Conservation (phyloP, 148 eudicot genomes). For the Euryodendron excelsum region DNA sequence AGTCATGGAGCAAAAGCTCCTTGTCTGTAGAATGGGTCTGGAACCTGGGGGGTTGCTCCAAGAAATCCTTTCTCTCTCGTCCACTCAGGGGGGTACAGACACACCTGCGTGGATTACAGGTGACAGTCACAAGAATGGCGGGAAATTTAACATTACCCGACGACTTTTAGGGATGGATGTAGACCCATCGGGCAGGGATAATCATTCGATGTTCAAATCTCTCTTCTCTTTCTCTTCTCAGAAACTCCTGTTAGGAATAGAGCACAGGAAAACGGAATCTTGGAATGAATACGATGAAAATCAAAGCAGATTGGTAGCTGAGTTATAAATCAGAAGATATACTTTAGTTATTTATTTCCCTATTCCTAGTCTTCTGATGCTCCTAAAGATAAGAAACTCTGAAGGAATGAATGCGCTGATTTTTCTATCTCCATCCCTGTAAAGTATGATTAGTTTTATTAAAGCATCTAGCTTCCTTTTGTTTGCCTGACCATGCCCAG, state of each 20-base stretch:
- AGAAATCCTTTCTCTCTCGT: too few species aligned
- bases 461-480: neutral
- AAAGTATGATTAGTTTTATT: neutral
- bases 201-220: slow-evolving; percentile 4
- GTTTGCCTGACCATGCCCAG: neutral
- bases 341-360: neutral
- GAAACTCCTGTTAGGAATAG: neutral
- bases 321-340: too few species aligned
- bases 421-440: neutral
- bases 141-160: slow-evolving; percentile 17
- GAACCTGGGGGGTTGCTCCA: too few species aligned
- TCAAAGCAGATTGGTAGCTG: neutral
- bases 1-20: neutral
- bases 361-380: neutral
- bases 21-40: slow-evolving; percentile 7
- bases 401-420: too few species aligned
- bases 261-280: neutral
- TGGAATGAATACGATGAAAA: neutral
- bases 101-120: neutral
- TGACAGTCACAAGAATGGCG: slow-evolving; percentile 17
- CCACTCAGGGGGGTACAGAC: too few species aligned
- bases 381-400: too few species aligned
- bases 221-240: slow-evolving; percentile 2
- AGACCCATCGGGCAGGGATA: too few species aligned
- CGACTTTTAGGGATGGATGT: too few species aligned